Percentiles rank a stretch among this genome's conserved stretches.
These are phyloP conservation scores for Penstemon newberryi DNA, from an alignment of 257 asterid species.

Conservation along the genomic window DNA sequence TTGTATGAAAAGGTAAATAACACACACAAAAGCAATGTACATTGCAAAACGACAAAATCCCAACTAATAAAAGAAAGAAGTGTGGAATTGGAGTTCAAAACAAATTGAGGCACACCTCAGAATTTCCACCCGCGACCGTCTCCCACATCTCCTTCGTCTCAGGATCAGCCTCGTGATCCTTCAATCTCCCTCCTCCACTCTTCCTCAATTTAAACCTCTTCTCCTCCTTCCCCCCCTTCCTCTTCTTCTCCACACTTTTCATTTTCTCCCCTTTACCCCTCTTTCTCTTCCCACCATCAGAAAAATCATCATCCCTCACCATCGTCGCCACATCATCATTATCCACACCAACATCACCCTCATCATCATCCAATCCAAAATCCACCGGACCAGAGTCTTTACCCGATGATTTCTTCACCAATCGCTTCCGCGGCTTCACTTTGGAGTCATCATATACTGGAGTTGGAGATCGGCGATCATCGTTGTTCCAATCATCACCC, in stretches of 20 bases:
- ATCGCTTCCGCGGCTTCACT: slow-evolving; percentile 73
- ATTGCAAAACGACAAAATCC: neutral
- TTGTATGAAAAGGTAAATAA: slow-evolving; percentile 18
- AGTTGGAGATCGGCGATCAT: slow-evolving; percentile 50
- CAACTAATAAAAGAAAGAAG: neutral
- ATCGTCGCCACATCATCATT: slow-evolving; percentile 44
- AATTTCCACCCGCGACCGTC: slow-evolving; percentile 67
- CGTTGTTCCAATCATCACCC: slow-evolving; percentile 38
- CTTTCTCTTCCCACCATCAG: slow-evolving; percentile 53
- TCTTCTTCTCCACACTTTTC: slow-evolving; percentile 45
- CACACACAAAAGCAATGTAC: neutral
- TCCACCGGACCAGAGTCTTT: slow-evolving; percentile 42
- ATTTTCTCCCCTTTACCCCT: slow-evolving; percentile 46
- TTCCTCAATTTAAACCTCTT: slow-evolving; percentile 55
- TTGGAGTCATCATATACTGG: slow-evolving; percentile 65
- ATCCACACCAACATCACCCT: slow-evolving; percentile 28
- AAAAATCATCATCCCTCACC: slow-evolving; percentile 55
- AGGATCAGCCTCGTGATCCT: slow-evolving; percentile 75
- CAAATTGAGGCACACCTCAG: slow-evolving; percentile 39
- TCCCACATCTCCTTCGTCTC: slow-evolving; percentile 99
- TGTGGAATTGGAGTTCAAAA: neutral
- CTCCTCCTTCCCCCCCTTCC: slow-evolving; percentile 55
- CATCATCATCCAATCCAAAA: slow-evolving; percentile 58
- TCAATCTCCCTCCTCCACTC: slow-evolving; percentile 55
- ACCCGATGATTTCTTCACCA: slow-evolving; percentile 62